A percentile compares a stretch with the other conserved stretches of the same genome.
These are phyloP conservation scores for Ophiostoma novo-ulmi DNA, from an alignment of 2,329 filamentous ascomycete genomes.

Conservation along the genomic window DNA sequence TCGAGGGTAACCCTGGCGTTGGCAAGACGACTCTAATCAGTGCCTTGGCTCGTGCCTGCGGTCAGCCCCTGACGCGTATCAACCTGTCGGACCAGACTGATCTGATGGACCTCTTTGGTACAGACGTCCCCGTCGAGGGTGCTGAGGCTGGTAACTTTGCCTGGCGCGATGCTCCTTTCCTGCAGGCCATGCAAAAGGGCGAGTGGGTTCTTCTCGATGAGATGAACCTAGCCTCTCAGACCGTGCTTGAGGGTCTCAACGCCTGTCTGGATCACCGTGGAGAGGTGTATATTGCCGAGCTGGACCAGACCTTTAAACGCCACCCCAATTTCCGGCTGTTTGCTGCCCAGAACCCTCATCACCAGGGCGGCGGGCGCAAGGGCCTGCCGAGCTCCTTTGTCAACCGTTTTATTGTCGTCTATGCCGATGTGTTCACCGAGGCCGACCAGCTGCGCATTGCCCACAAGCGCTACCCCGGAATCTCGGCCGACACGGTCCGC, in stretches of 20 bases:
- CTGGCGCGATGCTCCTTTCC: slow-evolving; percentile 92
- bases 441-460: slow-evolving; percentile 82
- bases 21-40: slow-evolving; percentile 93
- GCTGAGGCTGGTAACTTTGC: slow-evolving; percentile 84
- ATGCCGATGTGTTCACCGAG: slow-evolving; percentile 81
- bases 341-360: slow-evolving; percentile 94
- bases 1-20: slow-evolving; percentile 96
- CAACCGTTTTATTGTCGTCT: slow-evolving; percentile 96
- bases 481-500: slow-evolving; percentile 54
- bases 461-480: slow-evolving; percentile 64
- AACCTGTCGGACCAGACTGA: slow-evolving; percentile 98
- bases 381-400: slow-evolving; percentile 93
- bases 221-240: slow-evolving; percentile 97
- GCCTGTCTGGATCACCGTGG: slow-evolving; percentile 95
- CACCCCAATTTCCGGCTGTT: slow-evolving; percentile 92
- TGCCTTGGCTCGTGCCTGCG: slow-evolving; percentile 73
- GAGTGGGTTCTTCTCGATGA: slow-evolving; percentile 97
- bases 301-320: slow-evolving; percentile 87
- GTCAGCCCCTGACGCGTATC: slow-evolving; percentile 81
- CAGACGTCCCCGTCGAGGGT: slow-evolving; percentile 92
- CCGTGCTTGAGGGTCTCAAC: slow-evolving; percentile 91
- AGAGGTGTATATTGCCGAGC: slow-evolving; percentile 89
- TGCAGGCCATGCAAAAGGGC: slow-evolving; percentile 93
- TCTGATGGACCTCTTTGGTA: slow-evolving; percentile 94
- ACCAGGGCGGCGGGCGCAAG: slow-evolving; percentile 93